Evolutionary conservation across 2,329 filamentous ascomycete genomes (phyloP), one percentile per base, ranked within the genome.

Genomic region (Botrytis aclada): DNA sequence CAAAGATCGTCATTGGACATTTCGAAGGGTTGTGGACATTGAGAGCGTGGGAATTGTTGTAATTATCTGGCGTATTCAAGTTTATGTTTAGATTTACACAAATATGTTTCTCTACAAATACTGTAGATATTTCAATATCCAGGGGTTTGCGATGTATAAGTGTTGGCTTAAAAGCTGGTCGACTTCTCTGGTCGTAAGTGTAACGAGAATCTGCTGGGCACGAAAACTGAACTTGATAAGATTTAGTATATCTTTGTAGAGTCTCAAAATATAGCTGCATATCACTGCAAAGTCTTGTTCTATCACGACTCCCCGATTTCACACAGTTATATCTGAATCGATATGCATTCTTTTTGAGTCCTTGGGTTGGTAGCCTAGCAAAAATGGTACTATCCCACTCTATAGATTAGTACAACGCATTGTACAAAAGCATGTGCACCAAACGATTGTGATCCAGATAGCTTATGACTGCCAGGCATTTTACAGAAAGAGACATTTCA

Each of bases 41-140:
- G 41, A 8, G 10, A 10, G 32, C 22, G n/a, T 25, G 34, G 20
- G 6, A 25, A 16, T 9, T 20, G 3, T 0, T n/a, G 29, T 64
- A 10, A 47, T 34, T 32, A 0, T 10, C 14, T 9, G 8, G 61
- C 4, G n/a, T 43, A 18, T 43, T 45, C 4, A 6, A 20, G 1
- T 20, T 37, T 29, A 18, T 8, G 34, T 61, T 25, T 25, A 37
- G 20, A 14, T 39, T 25, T 39, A 9, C 12, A 39, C 5, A 39
- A 9, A 41, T 41, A 6, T 4, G 7, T 8, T 62, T 62, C 0
- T 2, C 25, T 41, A 12, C 8, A 41, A n/a, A 39, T 20, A 9
- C 14, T 10, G 25, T 1, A 29, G 6, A 41, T 20, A 20, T 3
- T 9, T n/a, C 16, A 20, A 4, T 34, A 1, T 1, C 4, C 8